Evolutionary conservation across 768 basidiomycete genomes (phyloP), one percentile per base, ranked within the genome.

Genomic region (Tricholoma matsutake): DNA sequence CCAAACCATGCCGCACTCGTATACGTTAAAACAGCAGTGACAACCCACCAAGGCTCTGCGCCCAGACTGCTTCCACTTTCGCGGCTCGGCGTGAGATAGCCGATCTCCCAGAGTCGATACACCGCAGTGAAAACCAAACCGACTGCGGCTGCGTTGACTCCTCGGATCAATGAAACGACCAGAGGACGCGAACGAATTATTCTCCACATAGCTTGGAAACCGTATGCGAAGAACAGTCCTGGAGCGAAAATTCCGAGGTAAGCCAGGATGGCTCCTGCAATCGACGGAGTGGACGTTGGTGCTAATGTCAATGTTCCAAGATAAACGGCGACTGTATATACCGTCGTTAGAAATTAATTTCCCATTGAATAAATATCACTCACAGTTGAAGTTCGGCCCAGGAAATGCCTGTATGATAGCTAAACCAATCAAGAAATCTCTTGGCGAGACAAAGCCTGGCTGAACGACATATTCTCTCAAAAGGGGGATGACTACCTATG

Each of bases 301-400:
- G 67, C 67, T 1, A 69, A 58, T n/a, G 68, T 70, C 56, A 86
- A 73, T 6, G 79, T 76, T 28, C 83, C 84, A 29, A 86, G 76
- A 66, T 81, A 84, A 20, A 80, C 78, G 0, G 79, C 77, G 60
- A 80, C 49, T 51, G 13, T 14, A 28, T 16, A 16, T 28, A 5
- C 28, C 6, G 29, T 16, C 14, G 8, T 51, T 29, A 7, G 14
- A 29, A 3, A 1, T 6, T 28, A 16, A 16, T 28, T 29, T 16
- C 6, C 4, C 14, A 29, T 51, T 7, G 14, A 45, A 29, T 6
- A 16, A 14, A 51, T 16, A 8, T 51, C 16, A 51, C 49, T 51
- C 49, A 51, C 49, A 84, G 71, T 81, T 81, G 71, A 86, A 86
- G 68, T 83, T 83, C 22, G 84, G 84, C 4, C 84, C 84, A 1